Conservation (phyloP, 495 filamentous ascomycete genomes). For the Diplogelasinospora grovesii region DNA sequence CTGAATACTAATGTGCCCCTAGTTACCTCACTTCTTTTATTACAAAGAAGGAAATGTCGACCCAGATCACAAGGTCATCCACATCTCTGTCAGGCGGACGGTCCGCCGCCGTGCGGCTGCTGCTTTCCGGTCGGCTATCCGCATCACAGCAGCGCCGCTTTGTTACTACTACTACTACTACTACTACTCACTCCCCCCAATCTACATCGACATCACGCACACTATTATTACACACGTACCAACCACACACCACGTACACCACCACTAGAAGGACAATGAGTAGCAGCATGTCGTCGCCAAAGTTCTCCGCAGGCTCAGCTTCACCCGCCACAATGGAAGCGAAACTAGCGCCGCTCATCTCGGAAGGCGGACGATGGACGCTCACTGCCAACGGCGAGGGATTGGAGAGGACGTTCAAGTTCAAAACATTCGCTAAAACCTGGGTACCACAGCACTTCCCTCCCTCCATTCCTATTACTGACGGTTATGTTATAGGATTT, state of each 20-base stretch:
- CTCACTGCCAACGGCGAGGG: conserved; percentile 45
- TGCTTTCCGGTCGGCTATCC: no score
- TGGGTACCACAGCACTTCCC: conserved; percentile 39
- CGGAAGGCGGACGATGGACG: conserved; percentile 41
- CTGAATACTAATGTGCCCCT: no score
- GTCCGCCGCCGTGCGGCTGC: no score
- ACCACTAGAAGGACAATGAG: background rate
- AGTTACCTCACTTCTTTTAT: no score
- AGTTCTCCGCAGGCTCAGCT: conserved; percentile 28
- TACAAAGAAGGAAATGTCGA: no score
- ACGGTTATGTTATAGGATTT: conserved; percentile 38
- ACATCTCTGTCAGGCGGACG: no score
- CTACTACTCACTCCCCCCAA: background rate
- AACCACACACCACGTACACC: background rate
- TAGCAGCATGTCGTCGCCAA: conserved; percentile 5
- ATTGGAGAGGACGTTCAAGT: conserved; percentile 52
- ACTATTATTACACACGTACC: no score
- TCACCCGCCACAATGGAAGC: conserved; percentile 14
- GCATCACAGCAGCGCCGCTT: background rate
- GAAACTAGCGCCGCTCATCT: conserved; percentile 3
- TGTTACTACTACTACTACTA: background rate
- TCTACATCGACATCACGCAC: no score
- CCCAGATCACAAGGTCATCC: no score
- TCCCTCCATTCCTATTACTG: background rate
- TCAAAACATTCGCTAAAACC: conserved; percentile 55